These are phyloP conservation scores for Heliamphora exappendiculata DNA, from an alignment of 148 eudicot species.

Conservation along the genomic window DNA sequence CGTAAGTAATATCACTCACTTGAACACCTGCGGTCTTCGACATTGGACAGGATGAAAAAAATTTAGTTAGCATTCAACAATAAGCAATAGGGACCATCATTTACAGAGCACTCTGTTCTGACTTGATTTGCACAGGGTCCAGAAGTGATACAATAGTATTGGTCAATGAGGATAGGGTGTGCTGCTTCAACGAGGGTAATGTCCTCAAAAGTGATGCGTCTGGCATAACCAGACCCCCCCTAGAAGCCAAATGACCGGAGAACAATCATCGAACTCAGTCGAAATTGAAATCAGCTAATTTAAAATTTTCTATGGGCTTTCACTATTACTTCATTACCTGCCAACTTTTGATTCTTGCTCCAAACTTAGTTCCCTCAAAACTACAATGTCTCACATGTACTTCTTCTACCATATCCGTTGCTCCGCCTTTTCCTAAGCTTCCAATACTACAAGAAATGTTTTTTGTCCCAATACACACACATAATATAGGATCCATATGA, in stretches of 20 bases:
- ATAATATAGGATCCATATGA: not conserved
- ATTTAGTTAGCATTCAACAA: not conserved
- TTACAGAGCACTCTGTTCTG: not conserved
- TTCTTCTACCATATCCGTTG: constrained; percentile 29
- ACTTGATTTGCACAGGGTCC: constrained; percentile 13
- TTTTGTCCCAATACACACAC: not conserved
- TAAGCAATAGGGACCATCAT: not conserved
- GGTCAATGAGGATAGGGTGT: constrained; percentile 49
- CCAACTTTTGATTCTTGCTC: constrained; percentile 66
- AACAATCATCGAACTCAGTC: not conserved
- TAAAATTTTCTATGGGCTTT: too few relatives aligned
- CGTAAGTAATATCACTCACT: constrained; percentile 22
- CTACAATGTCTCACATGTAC: constrained; percentile 30
- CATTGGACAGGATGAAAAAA: not conserved
- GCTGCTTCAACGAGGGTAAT: constrained; percentile 23
- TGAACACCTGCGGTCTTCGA: constrained; percentile 28
- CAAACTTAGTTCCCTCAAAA: constrained; percentile 22
- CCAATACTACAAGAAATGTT: constrained; percentile 52
- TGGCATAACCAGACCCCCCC: constrained; percentile 55
- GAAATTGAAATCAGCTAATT: too few relatives aligned
- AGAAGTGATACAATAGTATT: constrained; percentile 28
- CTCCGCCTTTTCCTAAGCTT: constrained; percentile 42
- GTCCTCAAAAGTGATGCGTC: constrained; percentile 28
- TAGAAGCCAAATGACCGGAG: not conserved
- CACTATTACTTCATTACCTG: constrained; percentile 29